Conservation (phyloP, 2,329 filamentous ascomycete species). For the Trichoderma lentiforme region DNA sequence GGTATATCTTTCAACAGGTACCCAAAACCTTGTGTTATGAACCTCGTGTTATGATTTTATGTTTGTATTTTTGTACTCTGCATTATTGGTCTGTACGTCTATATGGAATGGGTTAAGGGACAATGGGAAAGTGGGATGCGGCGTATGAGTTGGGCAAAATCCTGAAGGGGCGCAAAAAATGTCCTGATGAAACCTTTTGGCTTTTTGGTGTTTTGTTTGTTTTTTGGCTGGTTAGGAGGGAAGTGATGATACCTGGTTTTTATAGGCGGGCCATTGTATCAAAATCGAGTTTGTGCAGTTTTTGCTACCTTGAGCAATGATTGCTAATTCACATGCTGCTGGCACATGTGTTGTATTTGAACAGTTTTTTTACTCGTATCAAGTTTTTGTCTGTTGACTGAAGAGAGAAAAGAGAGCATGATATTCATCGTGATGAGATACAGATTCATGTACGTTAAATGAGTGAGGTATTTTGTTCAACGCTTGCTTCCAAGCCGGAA, state of each 20-base stretch:
- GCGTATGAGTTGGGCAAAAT: slow-evolving; percentile 1
- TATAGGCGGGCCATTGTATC: slow-evolving; percentile 2
- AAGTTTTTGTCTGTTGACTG: neutral
- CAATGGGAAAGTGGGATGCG: neutral
- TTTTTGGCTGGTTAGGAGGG: neutral
- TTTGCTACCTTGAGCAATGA: neutral
- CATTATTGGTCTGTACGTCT: slow-evolving; percentile 4
- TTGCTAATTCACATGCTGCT: neutral
- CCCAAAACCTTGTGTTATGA: neutral
- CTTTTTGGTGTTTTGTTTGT: neutral
- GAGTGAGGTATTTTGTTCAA: slow-evolving; percentile 23
- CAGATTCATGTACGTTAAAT: neutral
- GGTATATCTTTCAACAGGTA: neutral
- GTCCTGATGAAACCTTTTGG: neutral
- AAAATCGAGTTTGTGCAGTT: neutral
- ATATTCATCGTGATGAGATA: neutral
- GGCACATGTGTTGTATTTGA: neutral
- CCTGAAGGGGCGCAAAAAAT: neutral
- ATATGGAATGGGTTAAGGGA: neutral
- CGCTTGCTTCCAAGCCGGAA: slow-evolving; percentile 1
- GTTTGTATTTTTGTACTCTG: neutral
- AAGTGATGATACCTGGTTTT: slow-evolving; percentile 8
- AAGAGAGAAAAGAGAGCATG: neutral
- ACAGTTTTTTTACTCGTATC: neutral
- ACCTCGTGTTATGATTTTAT: neutral